These are phyloP conservation scores for Litchi chinensis DNA, from an alignment of 345 rosid species.

Conservation along the genomic window DNA sequence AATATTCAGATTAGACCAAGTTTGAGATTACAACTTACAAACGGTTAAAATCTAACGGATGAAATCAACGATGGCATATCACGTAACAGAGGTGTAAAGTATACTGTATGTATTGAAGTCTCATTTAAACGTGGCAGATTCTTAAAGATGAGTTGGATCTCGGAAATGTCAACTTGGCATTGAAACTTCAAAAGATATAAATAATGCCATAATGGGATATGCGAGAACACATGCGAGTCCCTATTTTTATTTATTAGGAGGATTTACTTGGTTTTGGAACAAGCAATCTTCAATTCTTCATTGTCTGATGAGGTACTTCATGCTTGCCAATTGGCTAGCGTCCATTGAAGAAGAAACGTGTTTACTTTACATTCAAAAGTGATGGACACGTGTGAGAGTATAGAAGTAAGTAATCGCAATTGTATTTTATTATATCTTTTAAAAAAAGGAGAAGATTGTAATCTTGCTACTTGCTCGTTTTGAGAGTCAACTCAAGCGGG, in stretches of 20 bases:
- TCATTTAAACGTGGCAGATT: background rate
- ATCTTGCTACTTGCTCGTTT: too few relatives aligned
- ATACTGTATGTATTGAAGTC: background rate
- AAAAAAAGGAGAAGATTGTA: too few relatives aligned
- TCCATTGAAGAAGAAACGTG: too few relatives aligned
- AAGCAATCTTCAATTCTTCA: background rate
- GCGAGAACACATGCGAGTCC: background rate
- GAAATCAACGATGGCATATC: too few relatives aligned
- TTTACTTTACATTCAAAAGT: background rate
- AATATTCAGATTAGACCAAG: background rate
- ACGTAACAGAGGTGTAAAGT: background rate
- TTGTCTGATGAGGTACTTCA: background rate
- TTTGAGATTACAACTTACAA: too few relatives aligned
- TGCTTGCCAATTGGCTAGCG: background rate
- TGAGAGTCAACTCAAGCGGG: too few relatives aligned
- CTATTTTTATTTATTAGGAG: background rate
- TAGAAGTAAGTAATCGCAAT: background rate
- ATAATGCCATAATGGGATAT: background rate
- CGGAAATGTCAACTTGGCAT: background rate
- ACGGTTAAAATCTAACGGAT: too few relatives aligned
- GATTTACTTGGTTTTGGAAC: constrained; percentile 6
- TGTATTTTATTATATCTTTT: too few relatives aligned
- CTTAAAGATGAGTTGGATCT: constrained; percentile 10
- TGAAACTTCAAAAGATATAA: background rate
- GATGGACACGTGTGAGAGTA: background rate